Percentiles rank a stretch among this genome's conserved stretches.
Evolutionary conservation across 1,284 basidiomycete genomes (phyloP).

Genomic region (Heterobasidion irregulare): DNA sequence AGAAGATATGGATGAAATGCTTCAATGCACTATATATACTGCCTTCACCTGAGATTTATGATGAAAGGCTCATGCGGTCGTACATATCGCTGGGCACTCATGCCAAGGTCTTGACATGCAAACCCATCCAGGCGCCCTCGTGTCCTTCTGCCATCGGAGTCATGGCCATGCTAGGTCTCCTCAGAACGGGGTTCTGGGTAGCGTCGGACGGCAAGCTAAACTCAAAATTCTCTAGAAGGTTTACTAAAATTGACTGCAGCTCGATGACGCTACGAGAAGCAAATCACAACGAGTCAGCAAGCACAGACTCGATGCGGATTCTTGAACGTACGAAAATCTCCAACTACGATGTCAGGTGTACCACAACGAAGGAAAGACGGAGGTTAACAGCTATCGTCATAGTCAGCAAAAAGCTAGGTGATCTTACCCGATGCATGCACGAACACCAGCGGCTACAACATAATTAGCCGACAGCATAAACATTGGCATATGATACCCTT

Average conservation of each 20-base stretch:
- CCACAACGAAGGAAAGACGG: not conserved
- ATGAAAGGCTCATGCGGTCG: too few relatives aligned
- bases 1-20: too few relatives aligned
- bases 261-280: conserved; percentile 16
- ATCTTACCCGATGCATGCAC: conserved; percentile 24
- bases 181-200: not conserved
- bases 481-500: not conserved
- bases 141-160: conserved; percentile 7
- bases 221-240: conserved; percentile 18
- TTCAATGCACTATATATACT: too few relatives aligned
- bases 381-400: not conserved
- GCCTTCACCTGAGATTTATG: too few relatives aligned
- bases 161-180: conserved; percentile 7
- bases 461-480: not conserved
- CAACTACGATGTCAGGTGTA: not conserved
- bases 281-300: not conserved
- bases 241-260: conserved; percentile 16
- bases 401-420: not conserved
- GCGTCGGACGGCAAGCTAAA: conserved; percentile 11
- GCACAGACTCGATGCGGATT: not conserved
- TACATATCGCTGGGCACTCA: not conserved
- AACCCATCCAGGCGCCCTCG: conserved; percentile 7
- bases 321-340: not conserved
- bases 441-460: conserved; percentile 16
- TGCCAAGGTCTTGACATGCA: conserved; percentile 1